Percentiles rank a stretch among this genome's conserved stretches.
phyloP scores from a whole-genome alignment of 371 early-diverging fungal genomes.

The Actinomucor elegans region DNA sequence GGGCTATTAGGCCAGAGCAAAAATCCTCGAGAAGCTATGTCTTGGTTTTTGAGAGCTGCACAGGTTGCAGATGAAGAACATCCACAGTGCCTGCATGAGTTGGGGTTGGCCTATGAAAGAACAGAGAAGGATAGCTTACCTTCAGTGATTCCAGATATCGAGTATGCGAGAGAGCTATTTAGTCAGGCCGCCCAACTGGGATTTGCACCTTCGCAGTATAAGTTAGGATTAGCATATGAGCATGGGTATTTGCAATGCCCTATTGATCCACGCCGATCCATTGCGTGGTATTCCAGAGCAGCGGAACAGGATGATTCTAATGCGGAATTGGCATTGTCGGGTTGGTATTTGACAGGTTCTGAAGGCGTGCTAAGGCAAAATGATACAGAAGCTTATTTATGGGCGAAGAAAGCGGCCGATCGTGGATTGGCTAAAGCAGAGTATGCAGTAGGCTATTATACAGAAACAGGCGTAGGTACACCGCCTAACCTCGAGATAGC shows the following conservation, averaged over 20 bases:
- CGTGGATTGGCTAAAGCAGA: conserved; percentile 77
- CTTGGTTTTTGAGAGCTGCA: conserved; percentile 92
- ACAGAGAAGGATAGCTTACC: conserved; percentile 44
- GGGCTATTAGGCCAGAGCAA: conserved; percentile 69
- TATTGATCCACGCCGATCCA: conserved; percentile 81
- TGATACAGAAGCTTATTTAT: conserved; percentile 82
- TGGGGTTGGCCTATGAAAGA: conserved; percentile 78
- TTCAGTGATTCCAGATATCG: conserved; percentile 76
- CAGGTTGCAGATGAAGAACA: conserved; percentile 84
- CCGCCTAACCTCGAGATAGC: conserved; percentile 67
- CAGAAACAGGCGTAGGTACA: conserved; percentile 81
- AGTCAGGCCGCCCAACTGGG: conserved; percentile 89
- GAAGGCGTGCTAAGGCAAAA: conserved; percentile 68
- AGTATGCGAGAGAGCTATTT: conserved; percentile 85
- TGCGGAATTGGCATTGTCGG: conserved; percentile 79
- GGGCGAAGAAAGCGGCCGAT: conserved; percentile 85
- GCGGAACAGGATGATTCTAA: conserved; percentile 83
- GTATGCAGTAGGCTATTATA: conserved; percentile 83
- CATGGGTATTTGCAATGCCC: conserved; percentile 85
- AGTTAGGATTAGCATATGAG: conserved; percentile 92
- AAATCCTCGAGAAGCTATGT: conserved; percentile 85
- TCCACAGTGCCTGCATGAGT: conserved; percentile 92
- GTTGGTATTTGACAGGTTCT: conserved; percentile 87
- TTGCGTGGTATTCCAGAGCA: conserved; percentile 95
- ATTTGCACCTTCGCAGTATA: conserved; percentile 90